Evolutionary conservation across 2,329 filamentous ascomycete genomes (phyloP), one percentile per base, ranked within the genome.

Genomic region (Penicillium sclerotiorum): DNA sequence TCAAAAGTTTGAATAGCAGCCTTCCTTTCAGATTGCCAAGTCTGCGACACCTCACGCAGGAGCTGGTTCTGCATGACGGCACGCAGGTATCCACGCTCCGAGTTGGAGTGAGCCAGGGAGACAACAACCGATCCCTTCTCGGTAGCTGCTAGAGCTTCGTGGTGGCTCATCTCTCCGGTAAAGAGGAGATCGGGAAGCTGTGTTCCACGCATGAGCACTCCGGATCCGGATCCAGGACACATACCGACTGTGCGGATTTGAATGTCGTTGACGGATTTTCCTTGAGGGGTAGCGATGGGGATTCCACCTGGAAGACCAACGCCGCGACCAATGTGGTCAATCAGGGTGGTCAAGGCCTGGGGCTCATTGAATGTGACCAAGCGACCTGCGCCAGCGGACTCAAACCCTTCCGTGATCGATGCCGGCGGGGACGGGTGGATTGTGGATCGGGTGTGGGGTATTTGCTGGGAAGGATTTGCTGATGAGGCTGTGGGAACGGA

Each of bases 131-230:
- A 86, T 1, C 92, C 92, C 50, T 86, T 82, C 75, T 96, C 92
- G 22, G 89, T 90, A 1, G 91, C 90, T 32, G 88, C 84, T 50
- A 99, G 80, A 3, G 93, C 91, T 56, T 94, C 90, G 68, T 99
- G 94, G 68, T 99, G 94, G 63, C 84, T 89, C 78, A 97, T 83
- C 75, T 99, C 94, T 1, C 94, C 94, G 0, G 90, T 97, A 60
- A 99, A 89, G 4, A 95, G 73, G 32, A 97, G 71, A 64, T 96
- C 90, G 0, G 91, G 90, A 33, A 73, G 64, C 2, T 62, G 55
- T 2, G 60, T 57, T 9, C 57, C 80, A 55, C 84, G 83, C 50
- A 96, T 81, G 17, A 97, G 63, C 1, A 78, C 80, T 32, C 86
- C 83, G 1, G 86, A 88, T 0, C 94, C 94, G 6, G 89, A 94